Conservation (phyloP, 371 early-diverging fungal genomes). For the Rhizopus stolonifer region DNA sequence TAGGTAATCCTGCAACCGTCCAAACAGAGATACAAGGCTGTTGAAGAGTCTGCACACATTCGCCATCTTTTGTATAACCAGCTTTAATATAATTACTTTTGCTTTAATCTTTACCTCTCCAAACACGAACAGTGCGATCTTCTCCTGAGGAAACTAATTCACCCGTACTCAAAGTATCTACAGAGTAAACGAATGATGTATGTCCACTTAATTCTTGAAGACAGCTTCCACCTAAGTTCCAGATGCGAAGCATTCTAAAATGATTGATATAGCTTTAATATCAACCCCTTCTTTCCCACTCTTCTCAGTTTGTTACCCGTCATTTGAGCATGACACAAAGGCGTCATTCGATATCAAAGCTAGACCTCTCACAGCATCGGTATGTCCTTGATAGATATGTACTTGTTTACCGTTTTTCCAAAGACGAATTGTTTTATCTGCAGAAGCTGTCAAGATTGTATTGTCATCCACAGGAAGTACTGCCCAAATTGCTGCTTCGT, state of each 20-base stretch:
- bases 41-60: slow-evolving; percentile 77
- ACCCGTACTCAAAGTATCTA: slow-evolving; percentile 69
- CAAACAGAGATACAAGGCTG: slow-evolving; percentile 93
- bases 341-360: slow-evolving; percentile 61
- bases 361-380: slow-evolving; percentile 88
- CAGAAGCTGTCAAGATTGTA: slow-evolving; percentile 84
- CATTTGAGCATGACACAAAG: slow-evolving; percentile 90
- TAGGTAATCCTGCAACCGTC: slow-evolving; percentile 76
- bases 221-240: slow-evolving; percentile 76
- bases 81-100: not conserved
- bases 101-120: slow-evolving; percentile 64
- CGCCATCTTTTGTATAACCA: slow-evolving; percentile 33
- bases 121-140: slow-evolving; percentile 88
- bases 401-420: slow-evolving; percentile 78
- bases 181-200: slow-evolving; percentile 90
- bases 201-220: slow-evolving; percentile 84
- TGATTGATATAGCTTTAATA: not conserved
- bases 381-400: slow-evolving; percentile 83
- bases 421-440: slow-evolving; percentile 88
- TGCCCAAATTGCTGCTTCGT: slow-evolving; percentile 90
- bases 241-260: slow-evolving; percentile 74
- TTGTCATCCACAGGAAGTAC: slow-evolving; percentile 76
- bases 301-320: slow-evolving; percentile 55
- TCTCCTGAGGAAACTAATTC: slow-evolving; percentile 91
- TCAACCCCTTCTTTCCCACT: not conserved